phyloP scores from a whole-genome alignment of 2,329 filamentous ascomycete genomes.

The Pestalotiopsis sp. region DNA sequence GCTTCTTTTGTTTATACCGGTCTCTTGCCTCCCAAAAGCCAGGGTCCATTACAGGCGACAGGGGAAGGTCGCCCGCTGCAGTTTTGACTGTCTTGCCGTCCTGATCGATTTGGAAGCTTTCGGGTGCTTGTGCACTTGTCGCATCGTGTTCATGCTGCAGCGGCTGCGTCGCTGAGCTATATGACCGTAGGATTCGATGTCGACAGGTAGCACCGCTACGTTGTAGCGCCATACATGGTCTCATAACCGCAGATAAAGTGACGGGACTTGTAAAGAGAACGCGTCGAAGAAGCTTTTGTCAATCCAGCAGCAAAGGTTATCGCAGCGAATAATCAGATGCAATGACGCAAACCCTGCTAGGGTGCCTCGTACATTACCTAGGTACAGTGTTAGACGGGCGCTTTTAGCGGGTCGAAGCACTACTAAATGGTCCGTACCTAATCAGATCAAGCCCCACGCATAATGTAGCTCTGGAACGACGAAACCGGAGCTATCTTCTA shows the following conservation, averaged over 20 bases:
- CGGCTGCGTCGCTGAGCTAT: background rate
- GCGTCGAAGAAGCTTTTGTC: background rate
- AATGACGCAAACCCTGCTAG: background rate
- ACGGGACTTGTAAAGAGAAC: background rate
- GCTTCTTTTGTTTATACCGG: slow-evolving; percentile 43
- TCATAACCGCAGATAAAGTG: slow-evolving; percentile 32
- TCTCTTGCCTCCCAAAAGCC: slow-evolving; percentile 47
- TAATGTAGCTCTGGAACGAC: background rate
- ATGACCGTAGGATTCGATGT: background rate
- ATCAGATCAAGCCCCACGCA: background rate
- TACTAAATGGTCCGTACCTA: background rate
- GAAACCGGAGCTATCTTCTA: background rate
- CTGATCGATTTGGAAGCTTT: slow-evolving; percentile 38
- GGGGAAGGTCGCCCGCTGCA: slow-evolving; percentile 47
- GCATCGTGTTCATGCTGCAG: background rate
- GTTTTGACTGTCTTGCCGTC: slow-evolving; percentile 48
- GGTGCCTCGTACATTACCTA: background rate
- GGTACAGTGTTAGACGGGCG: too few relatives aligned
- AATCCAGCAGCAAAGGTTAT: background rate
- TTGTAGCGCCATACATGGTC: slow-evolving; percentile 30
- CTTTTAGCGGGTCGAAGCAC: background rate
- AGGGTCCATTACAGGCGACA: slow-evolving; percentile 58
- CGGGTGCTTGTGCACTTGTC: background rate
- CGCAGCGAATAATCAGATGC: background rate
- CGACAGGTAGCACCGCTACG: slow-evolving; percentile 23